Conservation (phyloP, 2,329 filamentous ascomycete species). For the Aspergillus spinulosporus region DNA sequence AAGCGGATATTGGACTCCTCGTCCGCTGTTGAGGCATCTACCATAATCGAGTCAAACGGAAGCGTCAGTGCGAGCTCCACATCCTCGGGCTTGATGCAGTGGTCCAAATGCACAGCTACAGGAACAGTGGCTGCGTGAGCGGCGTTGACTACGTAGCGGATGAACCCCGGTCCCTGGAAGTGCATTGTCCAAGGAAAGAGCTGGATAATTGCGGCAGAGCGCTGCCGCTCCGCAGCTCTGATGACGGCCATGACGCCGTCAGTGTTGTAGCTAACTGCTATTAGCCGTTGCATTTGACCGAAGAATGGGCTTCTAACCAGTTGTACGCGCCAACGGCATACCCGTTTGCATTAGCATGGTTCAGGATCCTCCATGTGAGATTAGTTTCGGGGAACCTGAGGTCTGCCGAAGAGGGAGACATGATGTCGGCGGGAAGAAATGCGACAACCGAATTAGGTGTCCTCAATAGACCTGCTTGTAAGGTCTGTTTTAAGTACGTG, state of each 20-base stretch:
- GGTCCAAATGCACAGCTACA: conserved; percentile 62
- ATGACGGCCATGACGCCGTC: too few species aligned
- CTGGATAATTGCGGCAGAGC: too few species aligned
- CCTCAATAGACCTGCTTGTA: too few species aligned
- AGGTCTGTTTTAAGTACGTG: too few species aligned
- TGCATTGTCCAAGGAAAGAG: too few species aligned
- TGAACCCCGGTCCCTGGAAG: conserved; percentile 16
- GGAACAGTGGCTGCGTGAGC: conserved; percentile 57
- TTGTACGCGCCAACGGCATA: conserved; percentile 54
- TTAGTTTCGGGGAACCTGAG: conserved; percentile 3
- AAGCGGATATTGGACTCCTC: conserved; percentile 64
- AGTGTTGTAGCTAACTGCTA: conserved; percentile 18
- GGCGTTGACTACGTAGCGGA: conserved; percentile 53
- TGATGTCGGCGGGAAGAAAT: not conserved
- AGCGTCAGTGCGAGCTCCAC: conserved; percentile 56
- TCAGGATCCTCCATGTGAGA: conserved; percentile 46
- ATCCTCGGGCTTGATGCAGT: conserved; percentile 58
- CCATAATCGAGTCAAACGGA: conserved; percentile 68
- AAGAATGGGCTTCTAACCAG: conserved; percentile 1
- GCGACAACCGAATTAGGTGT: too few species aligned
- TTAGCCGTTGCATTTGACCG: not conserved
- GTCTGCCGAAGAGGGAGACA: not conserved
- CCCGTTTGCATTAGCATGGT: conserved; percentile 51
- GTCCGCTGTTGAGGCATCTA: conserved; percentile 69
- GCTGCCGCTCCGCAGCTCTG: too few species aligned